phyloP scores from a whole-genome alignment of 768 basidiomycete genomes.

The Auricularia auricula-judae region DNA sequence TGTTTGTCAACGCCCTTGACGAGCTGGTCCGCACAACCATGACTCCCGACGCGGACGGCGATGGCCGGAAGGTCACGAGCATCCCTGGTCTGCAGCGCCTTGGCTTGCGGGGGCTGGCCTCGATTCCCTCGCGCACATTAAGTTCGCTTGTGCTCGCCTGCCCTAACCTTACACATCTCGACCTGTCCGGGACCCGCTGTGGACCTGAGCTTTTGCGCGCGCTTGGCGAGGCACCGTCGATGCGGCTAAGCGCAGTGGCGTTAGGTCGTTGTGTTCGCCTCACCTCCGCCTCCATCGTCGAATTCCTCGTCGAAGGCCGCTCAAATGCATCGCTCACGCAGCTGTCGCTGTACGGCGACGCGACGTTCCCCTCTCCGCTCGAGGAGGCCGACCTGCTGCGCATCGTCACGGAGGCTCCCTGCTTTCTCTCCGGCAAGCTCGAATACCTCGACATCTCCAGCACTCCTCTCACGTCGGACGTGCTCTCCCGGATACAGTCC shows the following conservation, averaged over 20 bases:
- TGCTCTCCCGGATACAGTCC: constrained; percentile 38
- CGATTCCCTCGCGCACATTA: constrained; percentile 56
- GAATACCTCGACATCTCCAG: constrained; percentile 88
- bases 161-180: constrained; percentile 80
- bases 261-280: constrained; percentile 80
- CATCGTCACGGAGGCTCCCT: constrained; percentile 65
- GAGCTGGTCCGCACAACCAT: constrained; percentile 44
- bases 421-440: constrained; percentile 62
- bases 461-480: constrained; percentile 51
- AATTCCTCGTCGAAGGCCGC: constrained; percentile 59
- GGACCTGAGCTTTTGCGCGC: constrained; percentile 62
- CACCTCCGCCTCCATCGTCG: constrained; percentile 63
- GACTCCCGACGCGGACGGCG: constrained; percentile 26
- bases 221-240: constrained; percentile 48
- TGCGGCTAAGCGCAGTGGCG: constrained; percentile 68
- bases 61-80: constrained; percentile 37
- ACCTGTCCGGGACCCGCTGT: constrained; percentile 81
- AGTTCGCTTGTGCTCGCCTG: constrained; percentile 69
- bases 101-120: constrained; percentile 73
- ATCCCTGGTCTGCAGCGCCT: constrained; percentile 70
- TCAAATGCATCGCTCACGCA: constrained; percentile 55
- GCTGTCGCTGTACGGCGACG: constrained; percentile 83
- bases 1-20: constrained; percentile 76
- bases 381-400: constrained; percentile 50
- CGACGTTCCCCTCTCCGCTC: constrained; percentile 68